phyloP scores from a whole-genome alignment of 2,329 filamentous ascomycete genomes.

The Herpotrichia juniperi region DNA sequence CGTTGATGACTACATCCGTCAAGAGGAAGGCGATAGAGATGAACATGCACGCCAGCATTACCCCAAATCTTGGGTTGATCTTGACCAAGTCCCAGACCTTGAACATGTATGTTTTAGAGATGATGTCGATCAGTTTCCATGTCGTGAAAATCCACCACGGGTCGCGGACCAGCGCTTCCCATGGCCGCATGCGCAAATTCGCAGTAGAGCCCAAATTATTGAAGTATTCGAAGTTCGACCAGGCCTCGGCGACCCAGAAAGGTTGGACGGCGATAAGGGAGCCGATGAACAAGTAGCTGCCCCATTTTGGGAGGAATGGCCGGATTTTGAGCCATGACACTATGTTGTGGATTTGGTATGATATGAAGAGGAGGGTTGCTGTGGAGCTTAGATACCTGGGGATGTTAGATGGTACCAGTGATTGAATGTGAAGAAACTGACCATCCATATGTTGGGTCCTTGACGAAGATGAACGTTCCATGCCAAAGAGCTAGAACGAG shows the following conservation, averaged over 20 bases:
- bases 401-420: not conserved
- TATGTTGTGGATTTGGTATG: constrained; percentile 43
- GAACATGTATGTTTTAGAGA: constrained; percentile 41
- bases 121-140: constrained; percentile 36
- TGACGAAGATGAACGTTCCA: constrained; percentile 42
- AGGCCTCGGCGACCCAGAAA: constrained; percentile 43
- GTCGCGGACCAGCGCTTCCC: constrained; percentile 38
- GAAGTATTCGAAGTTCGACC: constrained; percentile 45
- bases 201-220: constrained; percentile 36
- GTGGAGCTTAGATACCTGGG: constrained; percentile 36
- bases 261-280: constrained; percentile 39
- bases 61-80: constrained; percentile 38
- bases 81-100: constrained; percentile 29
- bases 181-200: constrained; percentile 37
- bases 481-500: constrained; percentile 45
- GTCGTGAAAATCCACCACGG: constrained; percentile 47
- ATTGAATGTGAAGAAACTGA: not conserved
- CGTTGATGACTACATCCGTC: constrained; percentile 37
- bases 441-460: constrained; percentile 41
- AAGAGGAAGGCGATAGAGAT: constrained; percentile 38
- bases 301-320: constrained; percentile 41
- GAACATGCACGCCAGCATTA: constrained; percentile 43
- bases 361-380: constrained; percentile 42
- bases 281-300: constrained; percentile 40
- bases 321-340: constrained; percentile 44